Evolutionary conservation across 169 alveolate species (phyloP).

Genomic region (Cardiosporidium cionae): DNA sequence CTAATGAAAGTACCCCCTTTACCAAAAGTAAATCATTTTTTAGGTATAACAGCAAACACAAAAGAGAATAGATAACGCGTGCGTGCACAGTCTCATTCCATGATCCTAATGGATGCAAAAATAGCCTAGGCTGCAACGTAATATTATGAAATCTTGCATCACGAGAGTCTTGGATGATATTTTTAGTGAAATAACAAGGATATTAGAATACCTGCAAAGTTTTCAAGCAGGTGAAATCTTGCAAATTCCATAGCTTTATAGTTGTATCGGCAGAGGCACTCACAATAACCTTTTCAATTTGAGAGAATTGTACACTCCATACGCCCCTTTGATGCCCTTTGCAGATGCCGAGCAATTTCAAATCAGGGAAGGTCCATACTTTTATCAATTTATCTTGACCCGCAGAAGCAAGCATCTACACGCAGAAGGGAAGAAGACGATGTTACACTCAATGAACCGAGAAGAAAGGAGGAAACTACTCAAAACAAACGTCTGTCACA

Average conservation of each 20-base stretch:
- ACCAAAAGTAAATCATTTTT: no score
- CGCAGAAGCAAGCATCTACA: slow-evolving; percentile 56
- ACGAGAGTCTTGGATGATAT: no score
- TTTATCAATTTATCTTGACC: slow-evolving; percentile 68
- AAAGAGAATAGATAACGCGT: no score
- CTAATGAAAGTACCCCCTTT: no score
- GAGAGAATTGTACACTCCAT: slow-evolving; percentile 62
- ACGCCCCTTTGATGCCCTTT: slow-evolving; percentile 64
- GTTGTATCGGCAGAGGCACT: slow-evolving; percentile 74
- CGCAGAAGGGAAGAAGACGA: not conserved
- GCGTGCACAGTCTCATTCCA: no score
- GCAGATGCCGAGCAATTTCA: slow-evolving; percentile 23
- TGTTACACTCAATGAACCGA: not conserved
- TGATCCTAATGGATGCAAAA: no score
- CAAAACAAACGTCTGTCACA: no score
- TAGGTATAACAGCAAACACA: no score
- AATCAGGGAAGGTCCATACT: slow-evolving; percentile 52
- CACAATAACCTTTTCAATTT: slow-evolving; percentile 55
- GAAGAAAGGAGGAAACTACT: no score
- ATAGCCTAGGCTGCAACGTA: no score
- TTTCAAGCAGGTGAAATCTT: slow-evolving; percentile 54
- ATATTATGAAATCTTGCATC: no score
- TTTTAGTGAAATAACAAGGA: no score
- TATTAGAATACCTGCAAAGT: slow-evolving; percentile 48
- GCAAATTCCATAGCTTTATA: slow-evolving; percentile 73